These are phyloP conservation scores for Neurospora sp. DNA, from an alignment of 495 filamentous ascomycete genomes.

Conservation along the genomic window DNA sequence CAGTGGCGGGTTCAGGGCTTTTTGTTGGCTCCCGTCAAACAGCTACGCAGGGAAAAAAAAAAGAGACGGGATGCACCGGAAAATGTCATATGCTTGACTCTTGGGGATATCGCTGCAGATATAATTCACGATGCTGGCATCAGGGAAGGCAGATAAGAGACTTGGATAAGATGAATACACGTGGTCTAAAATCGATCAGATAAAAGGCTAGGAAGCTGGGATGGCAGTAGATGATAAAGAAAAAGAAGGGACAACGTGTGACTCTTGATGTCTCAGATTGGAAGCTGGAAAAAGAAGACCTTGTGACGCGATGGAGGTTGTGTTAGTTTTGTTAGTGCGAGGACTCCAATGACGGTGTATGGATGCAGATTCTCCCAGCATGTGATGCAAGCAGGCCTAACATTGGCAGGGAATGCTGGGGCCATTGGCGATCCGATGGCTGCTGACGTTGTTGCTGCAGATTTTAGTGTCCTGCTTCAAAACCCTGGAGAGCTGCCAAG, in stretches of 20 bases:
- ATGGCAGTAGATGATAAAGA: background rate
- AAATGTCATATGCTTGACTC: background rate
- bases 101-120: background rate
- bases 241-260: background rate
- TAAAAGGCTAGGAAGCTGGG: background rate
- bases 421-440: background rate
- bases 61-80: background rate
- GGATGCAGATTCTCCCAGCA: background rate
- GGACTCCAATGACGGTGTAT: background rate
- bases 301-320: background rate
- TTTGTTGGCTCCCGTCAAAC: background rate
- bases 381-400: conserved; percentile 11
- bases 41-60: background rate
- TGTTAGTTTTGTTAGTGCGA: background rate
- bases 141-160: background rate
- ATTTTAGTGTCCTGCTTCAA: conserved; percentile 1
- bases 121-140: background rate
- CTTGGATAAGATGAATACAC: background rate
- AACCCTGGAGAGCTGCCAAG: background rate
- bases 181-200: background rate
- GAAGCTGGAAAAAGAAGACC: background rate
- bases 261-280: background rate
- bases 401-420: background rate
- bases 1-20: background rate
- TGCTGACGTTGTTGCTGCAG: conserved; percentile 5